Conservation (phyloP, 2,329 filamentous ascomycete species). For the Tolypocladium pustulatum region DNA sequence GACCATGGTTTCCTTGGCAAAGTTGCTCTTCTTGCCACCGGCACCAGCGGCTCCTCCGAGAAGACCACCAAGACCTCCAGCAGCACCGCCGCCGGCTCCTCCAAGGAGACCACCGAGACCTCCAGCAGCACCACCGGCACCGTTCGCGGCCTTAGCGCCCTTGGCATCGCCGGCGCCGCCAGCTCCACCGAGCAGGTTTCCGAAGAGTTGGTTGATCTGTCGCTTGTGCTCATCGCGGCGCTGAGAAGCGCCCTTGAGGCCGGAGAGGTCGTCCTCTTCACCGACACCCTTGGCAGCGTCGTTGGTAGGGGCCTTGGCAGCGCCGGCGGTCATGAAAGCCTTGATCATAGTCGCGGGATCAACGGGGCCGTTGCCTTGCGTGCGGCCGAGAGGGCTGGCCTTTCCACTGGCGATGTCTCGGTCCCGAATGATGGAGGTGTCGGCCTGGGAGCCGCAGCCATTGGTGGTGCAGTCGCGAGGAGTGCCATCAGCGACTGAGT, state of each 20-base stretch:
- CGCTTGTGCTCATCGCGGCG: slow-evolving; percentile 13
- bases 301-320: slow-evolving; percentile 23
- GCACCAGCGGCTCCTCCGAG: slow-evolving; percentile 4
- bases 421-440: slow-evolving; percentile 59
- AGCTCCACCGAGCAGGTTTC: slow-evolving; percentile 7
- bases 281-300: slow-evolving; percentile 23
- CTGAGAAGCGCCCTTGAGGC: slow-evolving; percentile 9
- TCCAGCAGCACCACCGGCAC: slow-evolving; percentile 8
- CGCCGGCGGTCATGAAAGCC: slow-evolving; percentile 45
- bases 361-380: slow-evolving; percentile 47
- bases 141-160: neutral
- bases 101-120: neutral
- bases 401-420: slow-evolving; percentile 43
- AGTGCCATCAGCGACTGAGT: slow-evolving; percentile 52
- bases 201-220: slow-evolving; percentile 20
- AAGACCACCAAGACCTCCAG: slow-evolving; percentile 3
- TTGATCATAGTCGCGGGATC: slow-evolving; percentile 45
- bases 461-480: slow-evolving; percentile 56
- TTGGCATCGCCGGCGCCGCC: neutral
- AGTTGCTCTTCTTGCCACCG: slow-evolving; percentile 27
- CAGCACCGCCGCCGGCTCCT: slow-evolving; percentile 1
- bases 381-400: slow-evolving; percentile 52
- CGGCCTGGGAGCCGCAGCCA: slow-evolving; percentile 53
- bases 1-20: slow-evolving; percentile 38
- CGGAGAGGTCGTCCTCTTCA: slow-evolving; percentile 32